Evolutionary conservation across 768 basidiomycete genomes (phyloP).

Genomic region (Pisolithus albus): DNA sequence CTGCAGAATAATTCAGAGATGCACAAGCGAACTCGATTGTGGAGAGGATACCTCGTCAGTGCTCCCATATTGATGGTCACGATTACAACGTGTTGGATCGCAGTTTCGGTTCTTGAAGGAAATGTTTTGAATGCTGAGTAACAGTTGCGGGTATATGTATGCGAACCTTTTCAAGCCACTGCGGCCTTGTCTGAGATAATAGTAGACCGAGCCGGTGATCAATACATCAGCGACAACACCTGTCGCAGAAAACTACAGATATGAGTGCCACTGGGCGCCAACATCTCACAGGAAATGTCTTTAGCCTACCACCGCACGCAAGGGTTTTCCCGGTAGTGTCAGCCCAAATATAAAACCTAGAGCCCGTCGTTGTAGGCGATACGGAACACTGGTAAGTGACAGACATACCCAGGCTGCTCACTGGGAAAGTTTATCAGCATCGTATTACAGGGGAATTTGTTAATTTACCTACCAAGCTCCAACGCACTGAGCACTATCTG

Average conservation of each 20-base stretch:
- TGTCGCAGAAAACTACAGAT: background rate
- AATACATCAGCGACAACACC: background rate
- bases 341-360: background rate
- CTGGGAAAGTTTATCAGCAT: background rate
- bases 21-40: background rate
- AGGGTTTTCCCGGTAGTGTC: background rate
- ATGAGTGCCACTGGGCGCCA: background rate
- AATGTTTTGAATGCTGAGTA: background rate
- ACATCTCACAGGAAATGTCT: background rate
- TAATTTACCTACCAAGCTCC: background rate
- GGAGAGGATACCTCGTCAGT: slow-evolving; percentile 1
- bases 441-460: background rate
- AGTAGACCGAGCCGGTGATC: slow-evolving; percentile 3
- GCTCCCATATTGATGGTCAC: slow-evolving; percentile 5
- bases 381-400: no score
- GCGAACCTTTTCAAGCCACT: slow-evolving; percentile 2
- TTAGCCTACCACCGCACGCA: background rate
- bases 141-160: background rate
- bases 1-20: background rate
- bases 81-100: background rate
- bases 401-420: background rate
- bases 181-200: slow-evolving; percentile 4
- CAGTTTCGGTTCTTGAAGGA: background rate
- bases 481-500: slow-evolving; percentile 1
- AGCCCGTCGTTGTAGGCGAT: background rate